phyloP scores from a whole-genome alignment of 345 rosid species.

The Pelargonium nanum region DNA sequence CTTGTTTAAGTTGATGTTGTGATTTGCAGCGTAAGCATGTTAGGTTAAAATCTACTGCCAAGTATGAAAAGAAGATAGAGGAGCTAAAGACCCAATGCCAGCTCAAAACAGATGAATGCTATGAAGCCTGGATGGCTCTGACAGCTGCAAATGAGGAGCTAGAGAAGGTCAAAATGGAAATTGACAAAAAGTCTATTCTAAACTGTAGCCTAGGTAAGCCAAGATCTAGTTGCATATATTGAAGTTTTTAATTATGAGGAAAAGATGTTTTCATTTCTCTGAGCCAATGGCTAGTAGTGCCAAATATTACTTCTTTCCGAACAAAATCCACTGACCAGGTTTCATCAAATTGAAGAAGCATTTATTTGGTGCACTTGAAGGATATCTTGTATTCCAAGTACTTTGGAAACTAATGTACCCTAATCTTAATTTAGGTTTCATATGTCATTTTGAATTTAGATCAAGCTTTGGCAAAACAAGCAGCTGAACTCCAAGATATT shows the following conservation, averaged over 20 bases:
- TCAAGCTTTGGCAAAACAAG: constrained; percentile 61
- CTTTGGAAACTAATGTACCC: not conserved
- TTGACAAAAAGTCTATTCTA: not conserved
- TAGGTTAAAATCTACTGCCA: constrained; percentile 57
- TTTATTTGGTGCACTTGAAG: not conserved
- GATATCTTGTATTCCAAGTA: not conserved
- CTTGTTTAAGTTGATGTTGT: constrained; percentile 8
- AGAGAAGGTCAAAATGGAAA: constrained; percentile 1
- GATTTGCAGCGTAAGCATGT: constrained; percentile 55
- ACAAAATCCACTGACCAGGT: too few relatives aligned
- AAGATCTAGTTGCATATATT: not conserved
- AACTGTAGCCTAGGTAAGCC: not conserved
- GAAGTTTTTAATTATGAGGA: not conserved
- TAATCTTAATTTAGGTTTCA: not conserved
- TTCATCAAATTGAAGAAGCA: not conserved
- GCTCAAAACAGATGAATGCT: constrained; percentile 81
- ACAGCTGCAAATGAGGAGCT: constrained; percentile 71
- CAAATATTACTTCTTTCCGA: too few relatives aligned
- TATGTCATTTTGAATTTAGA: constrained; percentile 24
- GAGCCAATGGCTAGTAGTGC: too few relatives aligned
- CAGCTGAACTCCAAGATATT: constrained; percentile 43
- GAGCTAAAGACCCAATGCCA: constrained; percentile 58
- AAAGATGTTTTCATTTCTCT: too few relatives aligned
- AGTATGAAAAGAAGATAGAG: constrained; percentile 74
- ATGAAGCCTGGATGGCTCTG: constrained; percentile 96